A percentile compares a stretch with the other conserved stretches of the same genome.
Conservation (phyloP, 2,329 filamentous ascomycete species). For the Phyllosticta citribraziliensis region DNA sequence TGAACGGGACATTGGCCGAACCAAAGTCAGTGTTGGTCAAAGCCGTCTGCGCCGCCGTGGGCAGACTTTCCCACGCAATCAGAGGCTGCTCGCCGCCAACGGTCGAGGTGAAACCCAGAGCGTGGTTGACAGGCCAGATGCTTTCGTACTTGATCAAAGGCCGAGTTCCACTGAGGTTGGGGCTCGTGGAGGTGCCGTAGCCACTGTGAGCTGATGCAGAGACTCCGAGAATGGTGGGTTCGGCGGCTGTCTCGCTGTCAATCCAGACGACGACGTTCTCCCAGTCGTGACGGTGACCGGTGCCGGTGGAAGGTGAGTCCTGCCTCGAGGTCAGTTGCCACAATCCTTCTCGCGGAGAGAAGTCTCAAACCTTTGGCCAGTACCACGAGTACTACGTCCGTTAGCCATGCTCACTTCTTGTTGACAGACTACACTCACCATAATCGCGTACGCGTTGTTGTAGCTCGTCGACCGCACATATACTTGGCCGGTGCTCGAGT, state of each 20-base stretch:
- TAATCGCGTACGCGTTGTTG: constrained; percentile 36
- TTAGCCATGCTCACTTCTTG: not conserved
- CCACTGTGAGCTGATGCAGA: constrained; percentile 44
- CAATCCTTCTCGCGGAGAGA: not conserved
- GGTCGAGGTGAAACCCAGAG: constrained; percentile 31
- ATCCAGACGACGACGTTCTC: constrained; percentile 47
- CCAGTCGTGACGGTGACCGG: constrained; percentile 48
- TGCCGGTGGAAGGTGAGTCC: constrained; percentile 33
- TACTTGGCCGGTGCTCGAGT: constrained; percentile 39
- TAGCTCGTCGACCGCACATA: constrained; percentile 38
- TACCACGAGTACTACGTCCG: constrained; percentile 39
- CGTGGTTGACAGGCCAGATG: constrained; percentile 40
- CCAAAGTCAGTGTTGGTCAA: constrained; percentile 39
- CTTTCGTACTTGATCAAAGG: constrained; percentile 42
- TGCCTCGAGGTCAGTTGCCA: not conserved
- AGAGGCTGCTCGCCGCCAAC: constrained; percentile 37
- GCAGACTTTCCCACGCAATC: constrained; percentile 42
- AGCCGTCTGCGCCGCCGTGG: constrained; percentile 31
- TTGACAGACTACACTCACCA: constrained; percentile 19
- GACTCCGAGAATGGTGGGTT: constrained; percentile 38
- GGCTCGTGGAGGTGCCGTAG: constrained; percentile 36
- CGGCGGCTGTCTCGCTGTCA: constrained; percentile 23
- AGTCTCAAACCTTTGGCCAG: constrained; percentile 32
- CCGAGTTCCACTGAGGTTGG: constrained; percentile 32
- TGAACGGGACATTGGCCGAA: constrained; percentile 38